These are phyloP conservation scores for Umbelopsis sp. DNA, from an alignment of 371 early-diverging fungal genomes.

Conservation along the genomic window DNA sequence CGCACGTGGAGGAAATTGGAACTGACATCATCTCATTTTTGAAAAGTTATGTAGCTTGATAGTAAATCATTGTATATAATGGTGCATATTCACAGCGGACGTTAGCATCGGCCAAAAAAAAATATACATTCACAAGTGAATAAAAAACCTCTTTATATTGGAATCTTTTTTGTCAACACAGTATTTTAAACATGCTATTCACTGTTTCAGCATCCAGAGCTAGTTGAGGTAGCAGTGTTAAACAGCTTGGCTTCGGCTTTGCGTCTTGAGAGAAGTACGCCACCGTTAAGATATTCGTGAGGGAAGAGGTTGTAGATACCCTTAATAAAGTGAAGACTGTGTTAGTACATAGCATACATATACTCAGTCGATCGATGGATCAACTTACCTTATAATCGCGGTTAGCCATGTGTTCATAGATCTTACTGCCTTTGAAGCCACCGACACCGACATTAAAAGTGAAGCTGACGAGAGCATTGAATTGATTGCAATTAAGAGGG, in stretches of 20 bases:
- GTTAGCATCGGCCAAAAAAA: no score
- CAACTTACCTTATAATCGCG: neutral
- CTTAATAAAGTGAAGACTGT: neutral
- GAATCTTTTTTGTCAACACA: neutral
- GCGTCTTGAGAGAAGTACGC: neutral
- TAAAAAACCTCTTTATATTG: no score
- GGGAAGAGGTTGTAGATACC: constrained; percentile 12
- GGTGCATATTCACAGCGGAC: no score
- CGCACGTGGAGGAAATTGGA: neutral
- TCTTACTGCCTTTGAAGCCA: neutral
- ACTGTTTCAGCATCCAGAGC: constrained; percentile 4
- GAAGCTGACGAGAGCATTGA: constrained; percentile 9
- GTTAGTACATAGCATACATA: neutral
- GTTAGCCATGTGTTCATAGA: constrained; percentile 12
- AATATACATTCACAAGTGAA: no score
- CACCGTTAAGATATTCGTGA: neutral
- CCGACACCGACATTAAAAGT: neutral
- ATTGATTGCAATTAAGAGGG: constrained; percentile 7
- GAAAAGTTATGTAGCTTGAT: neutral
- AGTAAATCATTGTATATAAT: neutral
- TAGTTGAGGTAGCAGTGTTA: constrained; percentile 1
- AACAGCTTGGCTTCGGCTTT: neutral
- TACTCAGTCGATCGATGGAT: neutral
- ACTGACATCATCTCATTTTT: neutral
- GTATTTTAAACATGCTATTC: neutral